phyloP scores from a whole-genome alignment of 108 stramenopile species.

The Discostella stelligeroides region DNA sequence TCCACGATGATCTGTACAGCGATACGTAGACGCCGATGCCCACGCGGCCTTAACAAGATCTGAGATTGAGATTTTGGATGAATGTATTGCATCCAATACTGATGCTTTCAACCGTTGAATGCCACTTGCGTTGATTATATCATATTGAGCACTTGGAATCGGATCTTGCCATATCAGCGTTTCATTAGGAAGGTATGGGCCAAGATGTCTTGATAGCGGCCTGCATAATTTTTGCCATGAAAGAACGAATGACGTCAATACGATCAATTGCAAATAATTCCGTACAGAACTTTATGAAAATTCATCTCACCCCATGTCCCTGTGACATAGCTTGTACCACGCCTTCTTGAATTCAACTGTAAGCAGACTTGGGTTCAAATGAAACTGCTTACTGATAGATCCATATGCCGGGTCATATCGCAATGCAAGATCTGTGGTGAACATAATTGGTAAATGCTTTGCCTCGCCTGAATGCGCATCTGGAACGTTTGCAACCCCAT shows the following conservation, averaged over 20 bases:
- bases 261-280: too few relatives aligned
- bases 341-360: constrained; percentile 68
- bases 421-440: constrained; percentile 72
- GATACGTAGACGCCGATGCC: constrained; percentile 76
- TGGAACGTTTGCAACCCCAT: constrained; percentile 54
- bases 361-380: constrained; percentile 56
- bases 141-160: constrained; percentile 44
- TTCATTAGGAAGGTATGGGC: constrained; percentile 61
- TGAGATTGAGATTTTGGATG: constrained; percentile 51
- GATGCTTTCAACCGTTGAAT: constrained; percentile 44
- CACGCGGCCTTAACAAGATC: constrained; percentile 69
- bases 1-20: constrained; percentile 72
- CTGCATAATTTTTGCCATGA: too few relatives aligned
- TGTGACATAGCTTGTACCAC: constrained; percentile 79
- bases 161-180: constrained; percentile 76
- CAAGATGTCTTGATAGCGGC: constrained; percentile 68
- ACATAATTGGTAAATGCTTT: constrained; percentile 71
- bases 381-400: constrained; percentile 58
- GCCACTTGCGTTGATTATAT: constrained; percentile 38
- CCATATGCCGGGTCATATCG: constrained; percentile 67
- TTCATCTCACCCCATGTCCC: constrained; percentile 80
- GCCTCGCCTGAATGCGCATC: constrained; percentile 60
- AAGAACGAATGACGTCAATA: too few relatives aligned
- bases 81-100: constrained; percentile 44
- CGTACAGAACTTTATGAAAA: too few relatives aligned